These are phyloP conservation scores for Microbotryomycetes sp. DNA, from an alignment of 1,284 basidiomycete genomes.

Conservation along the genomic window DNA sequence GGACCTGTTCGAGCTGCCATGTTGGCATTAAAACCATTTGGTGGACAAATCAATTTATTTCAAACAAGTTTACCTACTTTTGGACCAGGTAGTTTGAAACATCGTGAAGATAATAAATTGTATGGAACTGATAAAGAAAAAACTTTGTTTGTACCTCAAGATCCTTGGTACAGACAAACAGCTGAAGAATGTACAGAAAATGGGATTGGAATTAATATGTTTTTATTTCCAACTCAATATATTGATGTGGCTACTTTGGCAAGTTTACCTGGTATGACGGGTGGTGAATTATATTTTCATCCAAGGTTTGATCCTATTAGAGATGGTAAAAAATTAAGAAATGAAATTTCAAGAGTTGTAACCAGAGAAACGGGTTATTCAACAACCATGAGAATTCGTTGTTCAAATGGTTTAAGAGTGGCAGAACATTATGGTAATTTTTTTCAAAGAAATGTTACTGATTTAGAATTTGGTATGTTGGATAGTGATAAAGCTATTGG, in stretches of 20 bases:
- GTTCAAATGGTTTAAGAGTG: constrained; percentile 78
- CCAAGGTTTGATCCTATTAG: constrained; percentile 73
- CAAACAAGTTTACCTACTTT: constrained; percentile 68
- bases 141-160: constrained; percentile 66
- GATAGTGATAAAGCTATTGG: constrained; percentile 76
- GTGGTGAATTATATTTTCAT: constrained; percentile 91
- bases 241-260: constrained; percentile 87
- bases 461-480: constrained; percentile 71
- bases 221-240: constrained; percentile 73
- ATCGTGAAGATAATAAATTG: constrained; percentile 60
- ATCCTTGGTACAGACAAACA: constrained; percentile 68
- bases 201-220: constrained; percentile 85
- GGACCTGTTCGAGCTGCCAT: constrained; percentile 69
- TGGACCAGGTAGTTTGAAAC: constrained; percentile 64
- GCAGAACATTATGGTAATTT: constrained; percentile 74
- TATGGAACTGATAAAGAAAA: constrained; percentile 87
- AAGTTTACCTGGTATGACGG: constrained; percentile 64
- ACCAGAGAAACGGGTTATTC: constrained; percentile 72
- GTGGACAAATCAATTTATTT: constrained; percentile 82
- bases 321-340: constrained; percentile 61
- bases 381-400: constrained; percentile 73
- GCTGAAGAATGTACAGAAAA: constrained; percentile 83
- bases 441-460: constrained; percentile 64
- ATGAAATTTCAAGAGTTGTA: constrained; percentile 67
- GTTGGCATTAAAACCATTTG: constrained; percentile 67